These are phyloP conservation scores for Leptographium lundbergii DNA, from an alignment of 2,329 filamentous ascomycete genomes.

Conservation along the genomic window DNA sequence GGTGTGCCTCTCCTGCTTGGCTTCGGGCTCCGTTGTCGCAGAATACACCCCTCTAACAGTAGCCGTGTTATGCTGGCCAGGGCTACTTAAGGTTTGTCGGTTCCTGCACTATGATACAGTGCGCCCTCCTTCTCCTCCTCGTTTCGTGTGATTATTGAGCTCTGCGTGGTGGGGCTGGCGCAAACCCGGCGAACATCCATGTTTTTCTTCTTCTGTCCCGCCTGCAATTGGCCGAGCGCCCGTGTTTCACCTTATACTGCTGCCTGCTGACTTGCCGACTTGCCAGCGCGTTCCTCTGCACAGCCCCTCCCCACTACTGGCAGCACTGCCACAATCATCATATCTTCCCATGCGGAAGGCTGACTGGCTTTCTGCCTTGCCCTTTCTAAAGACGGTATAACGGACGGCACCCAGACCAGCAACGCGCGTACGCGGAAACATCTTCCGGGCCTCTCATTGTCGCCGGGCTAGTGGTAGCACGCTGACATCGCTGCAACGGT, in stretches of 20 bases:
- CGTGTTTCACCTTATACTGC: slow-evolving; percentile 7
- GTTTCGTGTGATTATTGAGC: neutral
- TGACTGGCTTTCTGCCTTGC: slow-evolving; percentile 35
- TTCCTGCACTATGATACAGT: neutral
- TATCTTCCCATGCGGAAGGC: slow-evolving; percentile 20
- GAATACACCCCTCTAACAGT: neutral
- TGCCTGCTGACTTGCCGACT: slow-evolving; percentile 3
- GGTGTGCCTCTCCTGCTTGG: neutral
- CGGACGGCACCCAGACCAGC: neutral
- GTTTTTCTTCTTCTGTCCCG: neutral
- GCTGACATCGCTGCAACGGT: neutral
- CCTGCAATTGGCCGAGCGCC: neutral
- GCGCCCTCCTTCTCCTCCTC: neutral
- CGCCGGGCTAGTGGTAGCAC: neutral
- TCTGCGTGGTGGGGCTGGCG: neutral
- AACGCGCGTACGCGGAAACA: slow-evolving; percentile 1
- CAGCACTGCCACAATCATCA: slow-evolving; percentile 23
- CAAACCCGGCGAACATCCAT: neutral
- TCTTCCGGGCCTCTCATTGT: neutral
- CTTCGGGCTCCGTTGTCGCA: neutral
- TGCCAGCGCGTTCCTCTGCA: slow-evolving; percentile 21
- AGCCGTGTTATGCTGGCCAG: neutral
- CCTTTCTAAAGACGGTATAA: slow-evolving; percentile 20
- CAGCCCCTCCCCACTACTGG: slow-evolving; percentile 23
- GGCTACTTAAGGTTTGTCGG: neutral